Percentiles rank a stretch among this genome's conserved stretches.
Evolutionary conservation across 805 yeast genomes (phyloP).

Genomic region (Cyberlindnera amylophila): DNA sequence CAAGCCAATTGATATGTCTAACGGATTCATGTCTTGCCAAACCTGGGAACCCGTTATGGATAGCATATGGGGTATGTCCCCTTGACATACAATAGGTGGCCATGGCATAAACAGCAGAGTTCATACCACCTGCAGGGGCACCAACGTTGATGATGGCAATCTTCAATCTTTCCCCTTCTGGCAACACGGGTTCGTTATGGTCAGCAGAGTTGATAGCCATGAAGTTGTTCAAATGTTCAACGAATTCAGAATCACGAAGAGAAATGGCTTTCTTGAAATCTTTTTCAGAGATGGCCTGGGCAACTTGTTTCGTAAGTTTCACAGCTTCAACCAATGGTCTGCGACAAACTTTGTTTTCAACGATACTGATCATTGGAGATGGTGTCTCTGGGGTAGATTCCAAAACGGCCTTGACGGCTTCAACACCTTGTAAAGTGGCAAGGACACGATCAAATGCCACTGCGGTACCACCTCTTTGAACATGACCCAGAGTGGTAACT

Average conservation of each 20-base stretch:
- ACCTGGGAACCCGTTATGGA: conserved; percentile 92
- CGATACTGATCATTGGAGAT: conserved; percentile 89
- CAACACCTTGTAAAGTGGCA: conserved; percentile 96
- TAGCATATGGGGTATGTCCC: conserved; percentile 89
- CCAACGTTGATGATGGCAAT: conserved; percentile 90
- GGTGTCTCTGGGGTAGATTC: conserved; percentile 87
- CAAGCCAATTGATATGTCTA: conserved; percentile 71
- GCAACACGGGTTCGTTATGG: conserved; percentile 58
- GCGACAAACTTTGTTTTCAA: conserved; percentile 82
- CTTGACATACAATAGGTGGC: conserved; percentile 72
- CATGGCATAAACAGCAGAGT: conserved; percentile 73
- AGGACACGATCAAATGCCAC: conserved; percentile 89
- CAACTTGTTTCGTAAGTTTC: conserved; percentile 80
- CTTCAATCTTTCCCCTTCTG: conserved; percentile 57
- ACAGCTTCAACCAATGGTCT: conserved; percentile 90
- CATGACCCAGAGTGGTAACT: conserved; percentile 94
- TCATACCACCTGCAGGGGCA: conserved; percentile 97
- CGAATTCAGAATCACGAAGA: conserved; percentile 83
- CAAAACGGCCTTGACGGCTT: conserved; percentile 90
- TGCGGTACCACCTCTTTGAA: conserved; percentile 98
- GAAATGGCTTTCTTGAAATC: conserved; percentile 86
- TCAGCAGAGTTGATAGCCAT: conserved; percentile 65
- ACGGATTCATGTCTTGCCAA: conserved; percentile 86
- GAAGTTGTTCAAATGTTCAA: conserved; percentile 72
- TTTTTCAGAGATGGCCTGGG: conserved; percentile 72